These are phyloP conservation scores for Diddensiella caesifluorescens DNA, from an alignment of 805 yeast species.

Conservation along the genomic window DNA sequence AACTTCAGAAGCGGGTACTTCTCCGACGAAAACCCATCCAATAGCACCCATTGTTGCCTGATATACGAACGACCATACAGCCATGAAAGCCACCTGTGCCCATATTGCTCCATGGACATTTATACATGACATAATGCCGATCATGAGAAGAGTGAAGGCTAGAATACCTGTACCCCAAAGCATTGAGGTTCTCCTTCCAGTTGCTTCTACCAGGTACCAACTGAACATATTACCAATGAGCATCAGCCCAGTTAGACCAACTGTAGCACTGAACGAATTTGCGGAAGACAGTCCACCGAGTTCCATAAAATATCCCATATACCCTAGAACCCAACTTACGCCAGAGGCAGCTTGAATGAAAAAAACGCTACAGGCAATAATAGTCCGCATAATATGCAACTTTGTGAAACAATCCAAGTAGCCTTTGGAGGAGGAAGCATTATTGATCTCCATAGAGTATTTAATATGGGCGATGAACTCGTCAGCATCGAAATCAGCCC, in stretches of 20 bases:
- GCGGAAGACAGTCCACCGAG: conserved; percentile 36
- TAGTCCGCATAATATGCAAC: conserved; percentile 41
- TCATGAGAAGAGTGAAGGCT: background rate
- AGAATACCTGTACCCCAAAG: conserved; percentile 1
- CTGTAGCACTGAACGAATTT: conserved; percentile 35
- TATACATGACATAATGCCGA: background rate
- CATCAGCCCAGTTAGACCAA: conserved; percentile 24
- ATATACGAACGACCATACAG: conserved; percentile 32
- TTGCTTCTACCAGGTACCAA: conserved; percentile 1
- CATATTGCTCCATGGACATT: conserved; percentile 18
- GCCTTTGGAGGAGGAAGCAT: background rate
- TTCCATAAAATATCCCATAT: conserved; percentile 30
- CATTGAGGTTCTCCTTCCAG: background rate
- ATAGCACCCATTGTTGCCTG: conserved; percentile 38
- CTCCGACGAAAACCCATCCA: conserved; percentile 36
- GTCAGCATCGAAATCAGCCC: background rate
- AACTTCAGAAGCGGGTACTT: conserved; percentile 36
- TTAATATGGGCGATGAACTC: background rate
- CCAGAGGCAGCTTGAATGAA: conserved; percentile 10
- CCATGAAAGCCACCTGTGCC: conserved; percentile 29
- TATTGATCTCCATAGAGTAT: background rate
- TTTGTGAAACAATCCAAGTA: conserved; percentile 41
- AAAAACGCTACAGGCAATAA: conserved; percentile 9
- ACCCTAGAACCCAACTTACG: conserved; percentile 38
- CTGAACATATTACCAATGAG: background rate